These are phyloP conservation scores for Tetrahymena elliotti DNA, from an alignment of 73 alveolate species.

Conservation along the genomic window DNA sequence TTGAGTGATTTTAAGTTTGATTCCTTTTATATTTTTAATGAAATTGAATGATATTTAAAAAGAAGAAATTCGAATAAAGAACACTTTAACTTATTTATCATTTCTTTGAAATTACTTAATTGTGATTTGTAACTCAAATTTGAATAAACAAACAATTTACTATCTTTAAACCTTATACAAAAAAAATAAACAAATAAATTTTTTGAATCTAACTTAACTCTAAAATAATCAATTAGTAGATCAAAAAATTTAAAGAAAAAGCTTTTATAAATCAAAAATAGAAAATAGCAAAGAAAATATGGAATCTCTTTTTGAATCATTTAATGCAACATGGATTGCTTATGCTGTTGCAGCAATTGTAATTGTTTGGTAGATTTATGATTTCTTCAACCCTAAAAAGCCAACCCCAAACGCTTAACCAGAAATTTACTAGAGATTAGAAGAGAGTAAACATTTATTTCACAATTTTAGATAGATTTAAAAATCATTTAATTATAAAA, in stretches of 20 bases:
- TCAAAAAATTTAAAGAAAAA: background rate
- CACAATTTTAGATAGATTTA: background rate
- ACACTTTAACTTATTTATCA: too few species aligned
- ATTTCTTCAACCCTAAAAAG: background rate
- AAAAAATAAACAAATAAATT: too few species aligned
- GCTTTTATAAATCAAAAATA: background rate
- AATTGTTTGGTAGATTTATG: background rate
- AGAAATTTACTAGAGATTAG: background rate
- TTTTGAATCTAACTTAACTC: background rate
- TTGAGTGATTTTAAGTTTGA: too few species aligned
- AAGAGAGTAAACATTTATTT: background rate
- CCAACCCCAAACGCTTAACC: background rate
- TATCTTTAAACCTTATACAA: background rate
- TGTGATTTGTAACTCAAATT: background rate
- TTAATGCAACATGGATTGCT: background rate
- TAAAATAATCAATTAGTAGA: background rate
- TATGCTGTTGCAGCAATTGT: background rate
- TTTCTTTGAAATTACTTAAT: too few species aligned
- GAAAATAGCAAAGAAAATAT: background rate
- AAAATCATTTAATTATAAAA: background rate
- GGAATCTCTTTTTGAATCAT: background rate
- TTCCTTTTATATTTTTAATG: too few species aligned
- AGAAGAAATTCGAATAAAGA: too few species aligned
- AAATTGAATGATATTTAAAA: too few species aligned
- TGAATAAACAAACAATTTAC: background rate